phyloP scores from a whole-genome alignment of 2,329 filamentous ascomycete genomes.

The Helminthosporium solani region DNA sequence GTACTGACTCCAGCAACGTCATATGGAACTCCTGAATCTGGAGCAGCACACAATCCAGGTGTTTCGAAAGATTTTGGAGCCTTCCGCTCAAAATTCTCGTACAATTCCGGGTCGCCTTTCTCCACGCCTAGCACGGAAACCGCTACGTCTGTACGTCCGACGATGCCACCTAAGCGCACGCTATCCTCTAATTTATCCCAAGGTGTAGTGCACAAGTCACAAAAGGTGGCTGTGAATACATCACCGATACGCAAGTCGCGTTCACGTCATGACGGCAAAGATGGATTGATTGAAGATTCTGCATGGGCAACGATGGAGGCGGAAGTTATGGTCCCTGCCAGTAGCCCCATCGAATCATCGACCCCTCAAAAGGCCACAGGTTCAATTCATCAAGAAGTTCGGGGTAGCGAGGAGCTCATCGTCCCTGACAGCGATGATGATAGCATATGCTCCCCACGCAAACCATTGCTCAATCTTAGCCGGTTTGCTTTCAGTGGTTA shows the following conservation, averaged over 20 bases:
- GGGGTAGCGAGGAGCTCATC: constrained; percentile 51
- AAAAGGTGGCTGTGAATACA: background rate
- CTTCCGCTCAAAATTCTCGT: constrained; percentile 35
- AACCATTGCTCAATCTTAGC: constrained; percentile 41
- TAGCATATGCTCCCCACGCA: constrained; percentile 37
- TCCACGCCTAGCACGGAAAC: background rate
- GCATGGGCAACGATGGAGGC: constrained; percentile 32
- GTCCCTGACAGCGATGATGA: constrained; percentile 48
- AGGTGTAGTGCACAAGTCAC: background rate
- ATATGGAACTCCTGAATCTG: constrained; percentile 28
- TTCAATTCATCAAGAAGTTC: constrained; percentile 22
- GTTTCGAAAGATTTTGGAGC: constrained; percentile 31
- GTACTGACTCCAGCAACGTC: constrained; percentile 37
- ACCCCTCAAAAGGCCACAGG: constrained; percentile 23
- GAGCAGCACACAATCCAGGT: constrained; percentile 25
- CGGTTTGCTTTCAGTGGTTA: constrained; percentile 42
- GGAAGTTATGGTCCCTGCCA: constrained; percentile 35
- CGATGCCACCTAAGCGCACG: background rate
- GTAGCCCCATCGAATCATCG: constrained; percentile 17
- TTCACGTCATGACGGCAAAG: background rate
- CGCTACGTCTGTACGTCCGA: background rate
- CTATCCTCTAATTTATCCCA: background rate
- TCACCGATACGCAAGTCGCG: constrained; percentile 11
- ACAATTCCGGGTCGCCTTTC: constrained; percentile 14
- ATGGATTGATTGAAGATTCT: constrained; percentile 23